Evolutionary conservation across 2,329 filamentous ascomycete genomes (phyloP), one percentile per base, ranked within the genome.

Genomic region (Colletotrichum orchidophilum): DNA sequence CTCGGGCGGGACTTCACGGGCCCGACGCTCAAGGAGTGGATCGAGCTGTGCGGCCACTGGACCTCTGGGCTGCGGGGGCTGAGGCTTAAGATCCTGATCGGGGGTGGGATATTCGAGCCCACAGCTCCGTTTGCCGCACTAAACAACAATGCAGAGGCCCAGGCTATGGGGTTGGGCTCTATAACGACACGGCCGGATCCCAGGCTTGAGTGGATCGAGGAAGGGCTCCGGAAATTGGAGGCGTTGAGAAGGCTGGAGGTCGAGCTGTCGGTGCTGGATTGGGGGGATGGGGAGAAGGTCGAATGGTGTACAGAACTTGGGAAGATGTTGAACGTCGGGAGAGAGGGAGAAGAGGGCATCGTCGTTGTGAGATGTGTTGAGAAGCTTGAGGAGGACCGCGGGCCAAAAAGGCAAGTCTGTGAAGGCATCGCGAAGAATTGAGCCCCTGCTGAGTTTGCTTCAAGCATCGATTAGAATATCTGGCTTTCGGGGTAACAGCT

Each of bases 201-300:
- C 52, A 53, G 27, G 21, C 68, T 63, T 58, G 66, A 66, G 11
- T 81, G 79, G 80, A 74, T 82, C 31, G 78, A 78, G 42, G 75
- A 70, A 5, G 81, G 83, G 1, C 73, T 86, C 54, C 65, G 73
- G 18, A 71, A 71, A 52, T 72, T 86, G 72, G 42, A 29, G 5
- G 73, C 60, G 15, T 75, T 86, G 59, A 75, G 80, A 71, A 77
- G 74, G 60, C 67, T 86, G 5, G 84, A 86, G 75, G 77, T 86
- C 63, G 84, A 85, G 75, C 75, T 85, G 7, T 75, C 73, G 21
- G 75, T 79, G 42, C 65, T 75, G 26, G 75, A 75, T 13, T 79
- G 83, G 81, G 75, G 75, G 6, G 74, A 75, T 5, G 67, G 50
- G 15, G 74, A 77, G 39, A 83, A 81, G 75, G 13, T 82, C 12